Base-by-base conservation (phyloP, 2,329 filamentous ascomycete genomes). In the Diaporthe sp. region DNA sequence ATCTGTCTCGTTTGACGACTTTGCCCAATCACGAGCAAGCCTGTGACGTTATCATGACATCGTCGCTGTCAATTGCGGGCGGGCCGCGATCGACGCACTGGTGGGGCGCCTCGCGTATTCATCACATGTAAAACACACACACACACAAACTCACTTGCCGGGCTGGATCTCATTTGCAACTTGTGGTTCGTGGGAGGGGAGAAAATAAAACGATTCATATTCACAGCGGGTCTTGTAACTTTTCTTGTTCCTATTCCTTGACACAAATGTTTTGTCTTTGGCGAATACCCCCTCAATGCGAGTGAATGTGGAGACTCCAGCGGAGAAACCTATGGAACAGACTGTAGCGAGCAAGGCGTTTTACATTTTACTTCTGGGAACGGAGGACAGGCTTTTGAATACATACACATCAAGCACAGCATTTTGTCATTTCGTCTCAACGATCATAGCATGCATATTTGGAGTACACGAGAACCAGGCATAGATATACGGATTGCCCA, bases 121-220 rank as follows among this genome's bases (percentile, higher is more conserved):
- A 68, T 53, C 63, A 68, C 32, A 25, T 53, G 32, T 53, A 25
- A 30, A 8, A 63, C 42, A 19, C 39, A 30, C n/a, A 37, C 56
- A 59, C 22, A 25, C 63, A 53, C 63, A 53, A 13, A 22, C 3
- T 51, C 63, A 37, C 37, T 39, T 66, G n/a, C 47, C 32, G 63
- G 63, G 63, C 63, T 68, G 63, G 47, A 68, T 53, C 63, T 68
- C 63, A 35, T 39, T 35, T 68, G 63, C 61, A 66, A 66, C 42
- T 65, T 35, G 30, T 66, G 44, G 61, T 51, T 27, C 35, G 17
- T n/a, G 5, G 44, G 22, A 8, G 10, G 58, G 22, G 30, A 1
- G n/a, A 22, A 50, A 50, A 47, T 47, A 15, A n/a, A 66, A 51
- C 44, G 42, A 13, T 42, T 63, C 17, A 44, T 30, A 66, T 37